Conservation (phyloP, 768 basidiomycete genomes). For the Boletus barrowsii region DNA sequence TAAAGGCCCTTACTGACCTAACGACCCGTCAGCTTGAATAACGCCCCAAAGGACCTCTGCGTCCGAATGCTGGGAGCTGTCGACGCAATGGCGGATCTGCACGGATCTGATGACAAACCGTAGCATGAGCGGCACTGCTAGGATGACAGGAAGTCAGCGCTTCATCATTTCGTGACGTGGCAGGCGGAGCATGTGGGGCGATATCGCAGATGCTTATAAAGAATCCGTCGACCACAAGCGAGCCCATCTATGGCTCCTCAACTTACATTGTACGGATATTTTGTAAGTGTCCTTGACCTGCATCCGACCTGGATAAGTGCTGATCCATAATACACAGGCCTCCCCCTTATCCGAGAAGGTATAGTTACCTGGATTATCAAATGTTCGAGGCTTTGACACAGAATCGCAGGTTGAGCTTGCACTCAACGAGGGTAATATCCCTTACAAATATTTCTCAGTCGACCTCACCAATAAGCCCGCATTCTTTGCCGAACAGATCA, state of each 20-base stretch:
- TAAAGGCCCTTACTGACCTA: no score
- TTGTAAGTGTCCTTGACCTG: neutral
- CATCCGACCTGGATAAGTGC: neutral
- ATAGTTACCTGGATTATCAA: neutral
- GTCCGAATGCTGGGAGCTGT: no score
- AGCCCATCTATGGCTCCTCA: neutral
- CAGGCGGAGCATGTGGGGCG: no score
- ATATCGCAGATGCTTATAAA: no score
- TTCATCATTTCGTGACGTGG: no score
- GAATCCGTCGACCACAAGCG: no score
- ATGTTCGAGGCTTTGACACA: neutral
- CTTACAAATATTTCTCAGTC: conserved; percentile 49
- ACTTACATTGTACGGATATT: neutral
- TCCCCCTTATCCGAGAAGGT: neutral
- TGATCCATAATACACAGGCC: neutral
- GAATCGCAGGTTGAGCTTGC: conserved; percentile 50
- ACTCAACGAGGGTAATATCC: conserved; percentile 49
- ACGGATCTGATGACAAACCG: no score
- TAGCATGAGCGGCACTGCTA: no score
- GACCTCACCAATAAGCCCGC: conserved; percentile 61
- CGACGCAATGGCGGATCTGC: no score
- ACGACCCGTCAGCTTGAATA: no score
- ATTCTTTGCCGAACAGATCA: conserved; percentile 61
- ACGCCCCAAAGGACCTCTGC: no score
- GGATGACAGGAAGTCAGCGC: no score